Conservation (phyloP, 2,329 filamentous ascomycete genomes). For the Arthrocladium fulminans region DNA sequence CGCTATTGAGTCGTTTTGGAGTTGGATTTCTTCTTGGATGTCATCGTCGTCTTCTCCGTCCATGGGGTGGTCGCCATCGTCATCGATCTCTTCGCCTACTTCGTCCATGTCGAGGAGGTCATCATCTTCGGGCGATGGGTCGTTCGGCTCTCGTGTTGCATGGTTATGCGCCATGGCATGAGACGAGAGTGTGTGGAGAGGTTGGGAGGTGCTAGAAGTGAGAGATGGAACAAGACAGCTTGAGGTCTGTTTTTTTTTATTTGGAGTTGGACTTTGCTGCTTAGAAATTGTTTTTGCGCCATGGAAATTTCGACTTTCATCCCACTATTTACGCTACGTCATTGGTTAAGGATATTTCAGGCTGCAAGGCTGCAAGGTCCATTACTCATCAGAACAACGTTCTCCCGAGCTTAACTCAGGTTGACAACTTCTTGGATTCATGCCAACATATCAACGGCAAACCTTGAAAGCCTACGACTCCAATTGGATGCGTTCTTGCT, state of each 20-base stretch:
- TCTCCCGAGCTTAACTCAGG: background rate
- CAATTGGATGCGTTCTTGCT: too few relatives aligned
- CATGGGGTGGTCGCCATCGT: slow-evolving; percentile 68
- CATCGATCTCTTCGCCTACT: slow-evolving; percentile 65
- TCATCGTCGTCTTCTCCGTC: slow-evolving; percentile 52
- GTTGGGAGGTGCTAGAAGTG: background rate
- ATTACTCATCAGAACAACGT: background rate
- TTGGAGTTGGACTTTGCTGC: background rate
- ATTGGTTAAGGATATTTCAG: background rate
- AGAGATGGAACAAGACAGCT: background rate
- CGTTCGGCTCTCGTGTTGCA: slow-evolving; percentile 17
- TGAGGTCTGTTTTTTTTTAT: background rate
- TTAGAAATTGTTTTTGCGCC: slow-evolving; percentile 9
- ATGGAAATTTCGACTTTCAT: background rate
- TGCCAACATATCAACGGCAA: too few relatives aligned
- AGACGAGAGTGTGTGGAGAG: background rate
- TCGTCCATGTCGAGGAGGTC: slow-evolving; percentile 69
- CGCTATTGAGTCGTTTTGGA: slow-evolving; percentile 86
- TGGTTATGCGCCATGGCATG: slow-evolving; percentile 12
- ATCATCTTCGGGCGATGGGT: slow-evolving; percentile 38
- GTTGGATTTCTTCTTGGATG: slow-evolving; percentile 59
- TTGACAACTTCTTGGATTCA: too few relatives aligned
- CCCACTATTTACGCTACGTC: slow-evolving; percentile 4
- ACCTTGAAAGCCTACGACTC: too few relatives aligned
- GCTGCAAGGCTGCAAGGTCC: background rate